phyloP scores from a whole-genome alignment of 2,329 filamentous ascomycete species.

The Xylariaceae sp. region DNA sequence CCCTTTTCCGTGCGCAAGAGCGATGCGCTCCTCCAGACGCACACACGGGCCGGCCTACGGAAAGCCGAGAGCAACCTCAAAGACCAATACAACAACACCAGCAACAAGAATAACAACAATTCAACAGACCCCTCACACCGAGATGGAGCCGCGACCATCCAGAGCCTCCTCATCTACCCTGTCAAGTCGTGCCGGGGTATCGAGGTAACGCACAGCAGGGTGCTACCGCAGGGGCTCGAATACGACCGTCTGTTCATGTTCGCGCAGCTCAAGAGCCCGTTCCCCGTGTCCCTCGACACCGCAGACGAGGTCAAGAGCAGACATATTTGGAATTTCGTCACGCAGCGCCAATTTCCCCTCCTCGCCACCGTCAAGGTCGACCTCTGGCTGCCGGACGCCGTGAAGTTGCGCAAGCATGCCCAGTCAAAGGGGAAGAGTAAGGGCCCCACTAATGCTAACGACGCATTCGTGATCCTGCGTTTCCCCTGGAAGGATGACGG shows the following conservation, averaged over 20 bases:
- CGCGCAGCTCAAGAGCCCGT: slow-evolving; percentile 57
- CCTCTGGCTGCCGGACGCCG: slow-evolving; percentile 63
- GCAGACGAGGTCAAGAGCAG: slow-evolving; percentile 35
- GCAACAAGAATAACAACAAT: neutral
- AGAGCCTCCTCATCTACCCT: slow-evolving; percentile 75
- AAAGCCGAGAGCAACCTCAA: slow-evolving; percentile 36
- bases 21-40: slow-evolving; percentile 52
- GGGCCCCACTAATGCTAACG: slow-evolving; percentile 42
- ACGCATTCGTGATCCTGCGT: slow-evolving; percentile 59
- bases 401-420: slow-evolving; percentile 43
- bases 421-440: too few species aligned
- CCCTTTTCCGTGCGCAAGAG: slow-evolving; percentile 48
- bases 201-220: slow-evolving; percentile 59
- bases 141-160: slow-evolving; percentile 30
- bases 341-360: slow-evolving; percentile 61
- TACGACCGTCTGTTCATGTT: slow-evolving; percentile 82
- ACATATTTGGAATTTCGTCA: slow-evolving; percentile 65
- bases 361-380: slow-evolving; percentile 65
- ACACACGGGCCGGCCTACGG: slow-evolving; percentile 43
- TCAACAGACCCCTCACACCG: slow-evolving; percentile 18
- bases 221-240: slow-evolving; percentile 65
- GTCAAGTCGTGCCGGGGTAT: slow-evolving; percentile 77
- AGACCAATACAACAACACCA: slow-evolving; percentile 20
- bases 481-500: slow-evolving; percentile 58
- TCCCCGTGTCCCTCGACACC: slow-evolving; percentile 37